Base-by-base conservation (phyloP, 306 rosid species). In the Quercus berberidifolia region DNA sequence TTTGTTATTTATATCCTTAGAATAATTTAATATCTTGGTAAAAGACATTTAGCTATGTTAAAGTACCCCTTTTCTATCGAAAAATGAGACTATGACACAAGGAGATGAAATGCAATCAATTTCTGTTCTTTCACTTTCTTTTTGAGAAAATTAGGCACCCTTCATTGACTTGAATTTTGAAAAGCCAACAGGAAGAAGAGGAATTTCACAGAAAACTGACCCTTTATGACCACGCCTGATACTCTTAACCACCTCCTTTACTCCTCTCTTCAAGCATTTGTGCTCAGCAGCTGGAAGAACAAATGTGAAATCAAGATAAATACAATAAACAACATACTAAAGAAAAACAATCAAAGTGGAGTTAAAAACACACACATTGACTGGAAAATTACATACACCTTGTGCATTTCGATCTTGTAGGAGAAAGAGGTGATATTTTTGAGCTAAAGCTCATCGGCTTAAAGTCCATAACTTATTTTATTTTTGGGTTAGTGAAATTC, bases 221-320 rank as follows among this genome's bases (percentile, higher is more conserved):
- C 99, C 99, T 80, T 93, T 96, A 1, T 93, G 91, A 35, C 98
- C 98, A 3, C 98, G 92, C 82, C 93, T 82, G 33, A 93, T 96
- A 74, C 98, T 90, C 78, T 96, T 96, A 60, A 93, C 97, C 20
- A 96, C 99, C 80, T 96, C 99, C 79, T 96, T 96, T 3, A 96
- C 99, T 52, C 99, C 99, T 76, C 98, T 91, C 87, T 89, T 96
- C 79, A 93, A 79, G 91, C 99, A 96, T 79, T 93, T 96, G 79
- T 91, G 76, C 51, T 91, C 94, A 72, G 98, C 87, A 82, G 96
- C 96, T 95, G 92, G 74, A 83, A 75, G 8, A 83, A 70, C 30
- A 79, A 5, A 26, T 3, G 57, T 20, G 49, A 57, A 25, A 74
- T 38, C 75, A 23, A 49, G 0, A 74, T 15, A 67, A 35, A 31